Percentiles rank a stretch among this genome's conserved stretches.
phyloP scores from a whole-genome alignment of 371 early-diverging fungal species.

The Apophysomyces variabilis region DNA sequence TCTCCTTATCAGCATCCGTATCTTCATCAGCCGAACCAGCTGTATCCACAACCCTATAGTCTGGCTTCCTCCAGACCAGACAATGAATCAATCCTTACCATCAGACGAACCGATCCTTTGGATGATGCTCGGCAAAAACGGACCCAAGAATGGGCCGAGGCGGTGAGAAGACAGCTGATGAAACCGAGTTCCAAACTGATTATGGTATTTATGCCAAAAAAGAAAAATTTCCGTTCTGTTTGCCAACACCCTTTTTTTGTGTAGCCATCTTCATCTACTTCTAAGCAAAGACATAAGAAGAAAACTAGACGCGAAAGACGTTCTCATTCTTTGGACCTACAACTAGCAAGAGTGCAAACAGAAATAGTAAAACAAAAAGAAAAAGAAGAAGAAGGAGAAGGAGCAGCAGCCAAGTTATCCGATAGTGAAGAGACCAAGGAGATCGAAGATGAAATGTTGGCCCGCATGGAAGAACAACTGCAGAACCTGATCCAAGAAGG shows the following conservation, averaged over 20 bases:
- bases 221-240: not conserved
- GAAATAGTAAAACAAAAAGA: no score
- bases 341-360: not conserved
- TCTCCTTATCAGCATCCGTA: no score
- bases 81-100: not conserved
- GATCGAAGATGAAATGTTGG: slow-evolving; percentile 23
- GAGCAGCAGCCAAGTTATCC: no score
- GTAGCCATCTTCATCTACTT: not conserved
- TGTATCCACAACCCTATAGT: not conserved
- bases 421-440: not conserved
- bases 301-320: not conserved
- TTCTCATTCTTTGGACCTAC: slow-evolving; percentile 1
- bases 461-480: slow-evolving; percentile 38
- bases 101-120: slow-evolving; percentile 12
- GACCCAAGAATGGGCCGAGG: slow-evolving; percentile 27
- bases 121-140: slow-evolving; percentile 22
- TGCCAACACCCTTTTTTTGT: not conserved
- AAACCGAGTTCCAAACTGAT: not conserved
- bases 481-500: slow-evolving; percentile 46
- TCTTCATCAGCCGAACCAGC: no score
- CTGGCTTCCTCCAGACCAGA: not conserved
- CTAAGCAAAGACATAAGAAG: not conserved
- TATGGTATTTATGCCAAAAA: not conserved
- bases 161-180: slow-evolving; percentile 12
- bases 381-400: no score